phyloP scores from a whole-genome alignment of 2,329 filamentous ascomycete genomes.

The Aspergillus sp. region DNA sequence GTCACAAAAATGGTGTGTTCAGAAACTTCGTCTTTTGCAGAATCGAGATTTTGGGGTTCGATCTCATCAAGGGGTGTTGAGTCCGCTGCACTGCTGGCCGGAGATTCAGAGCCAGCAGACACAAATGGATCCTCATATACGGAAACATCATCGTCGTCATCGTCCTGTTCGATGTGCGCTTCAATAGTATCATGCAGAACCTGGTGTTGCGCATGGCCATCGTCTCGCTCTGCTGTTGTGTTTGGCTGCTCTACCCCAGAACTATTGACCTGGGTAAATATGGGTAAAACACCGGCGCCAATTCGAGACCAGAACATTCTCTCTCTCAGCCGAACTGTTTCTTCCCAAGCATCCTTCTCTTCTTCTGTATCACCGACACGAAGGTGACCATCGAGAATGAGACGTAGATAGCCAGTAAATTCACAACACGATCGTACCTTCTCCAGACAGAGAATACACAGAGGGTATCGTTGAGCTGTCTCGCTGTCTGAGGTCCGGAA shows the following conservation, averaged over 20 bases:
- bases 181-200: constrained; percentile 5
- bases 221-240: constrained; percentile 1
- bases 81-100: constrained; percentile 6
- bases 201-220: not conserved
- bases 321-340: constrained; percentile 82
- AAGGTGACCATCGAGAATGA: constrained; percentile 91
- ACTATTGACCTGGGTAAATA: constrained; percentile 33
- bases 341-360: constrained; percentile 88
- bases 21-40: constrained; percentile 1
- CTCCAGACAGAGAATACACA: constrained; percentile 82
- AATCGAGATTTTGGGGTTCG: not conserved
- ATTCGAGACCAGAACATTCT: constrained; percentile 97
- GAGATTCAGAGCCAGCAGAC: constrained; percentile 7
- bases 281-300: constrained; percentile 82
- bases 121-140: constrained; percentile 8
- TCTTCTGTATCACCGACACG: constrained; percentile 76
- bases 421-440: constrained; percentile 86
- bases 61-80: constrained; percentile 1
- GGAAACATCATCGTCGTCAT: constrained; percentile 1
- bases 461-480: constrained; percentile 78
- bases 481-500: constrained; percentile 87
- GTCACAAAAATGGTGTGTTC: constrained; percentile 1
- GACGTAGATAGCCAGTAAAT: constrained; percentile 83
- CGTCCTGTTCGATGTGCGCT: not conserved
- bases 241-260: constrained; percentile 11